These are phyloP conservation scores for Epithele typhae DNA, from an alignment of 768 basidiomycete genomes.

Conservation along the genomic window DNA sequence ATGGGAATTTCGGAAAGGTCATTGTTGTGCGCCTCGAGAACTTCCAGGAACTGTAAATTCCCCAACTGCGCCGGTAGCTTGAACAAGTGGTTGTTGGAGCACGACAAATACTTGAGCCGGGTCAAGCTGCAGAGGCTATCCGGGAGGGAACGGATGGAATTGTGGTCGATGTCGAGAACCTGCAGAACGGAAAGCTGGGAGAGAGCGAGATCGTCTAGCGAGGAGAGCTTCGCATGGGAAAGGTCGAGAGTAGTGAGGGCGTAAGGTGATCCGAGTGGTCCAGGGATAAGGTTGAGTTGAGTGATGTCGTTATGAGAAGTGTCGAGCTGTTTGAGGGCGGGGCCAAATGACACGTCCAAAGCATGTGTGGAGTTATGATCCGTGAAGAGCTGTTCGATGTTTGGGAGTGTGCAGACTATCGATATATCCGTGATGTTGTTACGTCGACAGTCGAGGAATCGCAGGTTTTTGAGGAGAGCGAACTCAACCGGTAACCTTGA, in stretches of 20 bases:
- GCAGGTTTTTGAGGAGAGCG: constrained; percentile 51
- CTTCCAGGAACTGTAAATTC: constrained; percentile 64
- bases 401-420: constrained; percentile 62
- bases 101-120: constrained; percentile 69
- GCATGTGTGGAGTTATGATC: constrained; percentile 83
- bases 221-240: constrained; percentile 83
- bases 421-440: constrained; percentile 80
- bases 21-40: constrained; percentile 89
- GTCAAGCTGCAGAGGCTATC: constrained; percentile 75
- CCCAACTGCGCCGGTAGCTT: constrained; percentile 75
- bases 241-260: constrained; percentile 77
- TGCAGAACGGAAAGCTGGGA: constrained; percentile 69
- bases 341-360: constrained; percentile 73
- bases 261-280: constrained; percentile 44
- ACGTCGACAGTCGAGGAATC: constrained; percentile 76
- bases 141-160: constrained; percentile 80
- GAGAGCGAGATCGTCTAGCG: constrained; percentile 71
- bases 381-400: constrained; percentile 62
- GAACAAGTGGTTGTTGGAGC: constrained; percentile 87
- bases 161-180: constrained; percentile 76
- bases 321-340: constrained; percentile 60
- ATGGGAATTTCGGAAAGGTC: constrained; percentile 71
- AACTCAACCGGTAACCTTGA: constrained; percentile 64
- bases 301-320: constrained; percentile 90
- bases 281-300: constrained; percentile 57